A percentile compares a stretch with the other conserved stretches of the same genome.
phyloP scores from a whole-genome alignment of 495 filamentous ascomycete species.

The Pyrenula aspistea region DNA sequence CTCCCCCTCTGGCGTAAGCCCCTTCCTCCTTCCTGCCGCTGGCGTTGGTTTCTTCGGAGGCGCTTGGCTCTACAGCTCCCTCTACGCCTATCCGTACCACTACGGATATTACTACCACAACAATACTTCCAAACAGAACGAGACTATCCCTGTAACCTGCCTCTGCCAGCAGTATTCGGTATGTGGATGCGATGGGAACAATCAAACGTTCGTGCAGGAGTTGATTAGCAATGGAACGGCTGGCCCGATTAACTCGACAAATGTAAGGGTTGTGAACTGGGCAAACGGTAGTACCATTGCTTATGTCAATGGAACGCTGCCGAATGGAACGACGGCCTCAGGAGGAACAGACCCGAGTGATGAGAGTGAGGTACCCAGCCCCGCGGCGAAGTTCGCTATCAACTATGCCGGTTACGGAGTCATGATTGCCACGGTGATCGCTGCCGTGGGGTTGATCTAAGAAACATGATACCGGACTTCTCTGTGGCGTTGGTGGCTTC shows the following conservation, averaged over 20 bases:
- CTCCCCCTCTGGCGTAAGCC: constrained; percentile 45
- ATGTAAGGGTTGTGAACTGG: constrained; percentile 43
- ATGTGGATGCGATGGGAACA: constrained; percentile 79
- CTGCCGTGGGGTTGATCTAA: neutral
- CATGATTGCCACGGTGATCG: constrained; percentile 39
- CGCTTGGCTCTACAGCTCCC: constrained; percentile 42
- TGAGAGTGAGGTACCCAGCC: constrained; percentile 21
- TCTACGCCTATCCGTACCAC: constrained; percentile 56
- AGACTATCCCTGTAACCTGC: constrained; percentile 62
- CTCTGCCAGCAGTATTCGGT: constrained; percentile 55
- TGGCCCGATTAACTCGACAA: constrained; percentile 43
- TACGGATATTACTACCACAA: constrained; percentile 45
- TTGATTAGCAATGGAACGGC: constrained; percentile 56
- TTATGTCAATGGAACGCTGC: constrained; percentile 73
- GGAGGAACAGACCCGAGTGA: constrained; percentile 30
- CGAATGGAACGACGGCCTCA: constrained; percentile 67
- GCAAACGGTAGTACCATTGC: constrained; percentile 62
- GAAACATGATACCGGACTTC: neutral
- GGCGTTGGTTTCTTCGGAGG: constrained; percentile 49
- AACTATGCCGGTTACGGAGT: constrained; percentile 50
- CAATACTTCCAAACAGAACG: constrained; percentile 35
- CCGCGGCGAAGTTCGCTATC: constrained; percentile 20
- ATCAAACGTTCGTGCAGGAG: constrained; percentile 39
- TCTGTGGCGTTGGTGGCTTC: neutral
- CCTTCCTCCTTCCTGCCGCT: constrained; percentile 43